phyloP scores from a whole-genome alignment of 2,329 filamentous ascomycete genomes.

The Fusarium nanum region DNA sequence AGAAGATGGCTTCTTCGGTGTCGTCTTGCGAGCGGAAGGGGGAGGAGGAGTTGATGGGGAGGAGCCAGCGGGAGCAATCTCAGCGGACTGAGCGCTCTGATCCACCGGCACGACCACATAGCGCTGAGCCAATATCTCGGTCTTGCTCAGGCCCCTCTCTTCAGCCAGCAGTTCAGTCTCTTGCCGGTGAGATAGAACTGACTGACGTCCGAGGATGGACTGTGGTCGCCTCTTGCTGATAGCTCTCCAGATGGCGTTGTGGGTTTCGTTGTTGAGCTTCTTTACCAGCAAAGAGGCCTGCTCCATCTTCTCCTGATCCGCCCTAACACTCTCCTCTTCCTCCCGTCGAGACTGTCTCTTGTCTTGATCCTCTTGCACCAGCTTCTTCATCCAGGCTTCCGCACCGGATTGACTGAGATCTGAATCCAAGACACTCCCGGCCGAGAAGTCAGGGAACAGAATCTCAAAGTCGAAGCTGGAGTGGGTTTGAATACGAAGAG shows the following conservation, averaged over 20 bases:
- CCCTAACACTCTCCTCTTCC: background rate
- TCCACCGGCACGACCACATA: background rate
- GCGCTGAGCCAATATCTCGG: background rate
- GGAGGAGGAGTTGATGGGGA: background rate
- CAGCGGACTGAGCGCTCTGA: constrained; percentile 17
- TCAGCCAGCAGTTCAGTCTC: background rate
- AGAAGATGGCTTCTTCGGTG: background rate
- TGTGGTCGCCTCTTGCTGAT: background rate
- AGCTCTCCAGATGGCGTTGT: constrained; percentile 2
- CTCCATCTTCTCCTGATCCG: background rate
- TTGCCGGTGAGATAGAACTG: constrained; percentile 4
- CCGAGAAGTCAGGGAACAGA: background rate
- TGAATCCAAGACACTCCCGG: background rate
- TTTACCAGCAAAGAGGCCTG: background rate
- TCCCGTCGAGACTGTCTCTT: background rate
- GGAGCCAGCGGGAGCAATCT: background rate
- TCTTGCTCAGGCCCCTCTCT: background rate
- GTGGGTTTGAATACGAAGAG: constrained; percentile 2
- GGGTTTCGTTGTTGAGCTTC: background rate
- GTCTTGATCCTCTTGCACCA: constrained; percentile 6
- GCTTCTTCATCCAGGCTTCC: constrained; percentile 17
- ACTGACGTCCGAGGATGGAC: background rate
- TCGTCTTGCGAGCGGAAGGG: background rate
- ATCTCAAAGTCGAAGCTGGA: constrained; percentile 3
- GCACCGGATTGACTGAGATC: constrained; percentile 3